These are phyloP conservation scores for Xylaria sp. DNA, from an alignment of 2,329 filamentous ascomycete genomes.

Conservation along the genomic window DNA sequence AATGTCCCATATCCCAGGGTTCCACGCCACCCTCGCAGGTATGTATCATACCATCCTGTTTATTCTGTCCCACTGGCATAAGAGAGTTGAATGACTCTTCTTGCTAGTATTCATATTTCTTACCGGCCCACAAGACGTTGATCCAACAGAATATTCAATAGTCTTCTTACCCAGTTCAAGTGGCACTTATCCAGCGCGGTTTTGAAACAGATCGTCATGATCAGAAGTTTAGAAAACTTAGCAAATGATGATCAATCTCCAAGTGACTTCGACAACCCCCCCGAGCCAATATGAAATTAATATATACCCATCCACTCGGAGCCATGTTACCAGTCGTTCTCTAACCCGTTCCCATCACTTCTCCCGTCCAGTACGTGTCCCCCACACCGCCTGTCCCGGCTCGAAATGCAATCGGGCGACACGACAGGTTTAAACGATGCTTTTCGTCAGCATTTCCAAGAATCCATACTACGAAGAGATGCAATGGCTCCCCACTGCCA, in stretches of 20 bases:
- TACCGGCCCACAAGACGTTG: background rate
- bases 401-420: conserved; percentile 22
- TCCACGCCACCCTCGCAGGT: background rate
- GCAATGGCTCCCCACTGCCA: conserved; percentile 15
- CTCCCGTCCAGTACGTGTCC: conserved; percentile 30
- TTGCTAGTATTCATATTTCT: conserved; percentile 10
- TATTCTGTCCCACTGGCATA: background rate
- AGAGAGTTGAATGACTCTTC: background rate
- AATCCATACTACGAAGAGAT: conserved; percentile 17
- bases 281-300: conserved; percentile 39
- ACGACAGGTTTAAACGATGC: conserved; percentile 12
- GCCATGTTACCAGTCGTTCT: conserved; percentile 36
- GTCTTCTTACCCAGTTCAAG: conserved; percentile 1
- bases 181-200: conserved; percentile 25
- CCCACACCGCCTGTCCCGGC: conserved; percentile 25
- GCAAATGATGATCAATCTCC: conserved; percentile 40
- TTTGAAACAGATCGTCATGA: conserved; percentile 26
- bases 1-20: background rate
- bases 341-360: conserved; percentile 38
- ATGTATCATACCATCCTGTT: background rate
- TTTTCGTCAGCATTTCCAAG: conserved; percentile 19
- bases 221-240: conserved; percentile 27
- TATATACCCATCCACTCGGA: conserved; percentile 47
- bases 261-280: conserved; percentile 36
- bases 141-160: conserved; percentile 1